Evolutionary conservation across 768 basidiomycete species (phyloP), one percentile per base, ranked within the genome.

Genomic region (Hygrophorus pudorinus): DNA sequence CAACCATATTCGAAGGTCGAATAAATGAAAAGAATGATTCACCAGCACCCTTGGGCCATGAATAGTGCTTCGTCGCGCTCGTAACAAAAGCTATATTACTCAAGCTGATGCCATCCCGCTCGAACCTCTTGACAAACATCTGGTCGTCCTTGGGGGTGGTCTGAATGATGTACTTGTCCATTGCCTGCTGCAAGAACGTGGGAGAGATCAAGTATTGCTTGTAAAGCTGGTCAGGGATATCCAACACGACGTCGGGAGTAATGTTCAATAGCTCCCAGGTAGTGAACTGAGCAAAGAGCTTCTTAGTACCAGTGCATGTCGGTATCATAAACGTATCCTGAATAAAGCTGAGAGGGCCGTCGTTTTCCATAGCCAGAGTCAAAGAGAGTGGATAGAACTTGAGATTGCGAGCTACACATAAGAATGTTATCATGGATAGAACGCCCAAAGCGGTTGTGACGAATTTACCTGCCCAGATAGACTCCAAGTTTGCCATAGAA

Each of bases 21-120:
- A 24, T 24, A 28, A 28, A 31, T n/a, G 16, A 28, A 28, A 31
- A n/a, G 16, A 37, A 18, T 17, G 29, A 55, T 60, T 39, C 47
- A 70, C 71, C 65, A 17, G 66, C 63, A 14, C 60, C 61, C 51
- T 73, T 73, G 11, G 69, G 68, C 72, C 72, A 73, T 1, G 70
- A 71, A 42, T 68, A 71, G 51, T 72, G 69, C 13, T 58, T 60
- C 5, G 67, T 64, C 32, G 44, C 55, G 1, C 59, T 46, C n/a
- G 60, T 50, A 6, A 64, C 36, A 36, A 61, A 62, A 24, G 48
- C 50, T 16, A 59, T 54, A 24, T 24, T 24, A 24, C 7, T 24
- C 24, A 24, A 24, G 4, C 24, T 24, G 24, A 24, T 24, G 4
- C 24, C 24, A 24, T 24, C 24, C 24, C 24, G 24, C 7, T 24